phyloP scores from a whole-genome alignment of 2,329 filamentous ascomycete genomes.

The Ophiocordyceps robertsii region DNA sequence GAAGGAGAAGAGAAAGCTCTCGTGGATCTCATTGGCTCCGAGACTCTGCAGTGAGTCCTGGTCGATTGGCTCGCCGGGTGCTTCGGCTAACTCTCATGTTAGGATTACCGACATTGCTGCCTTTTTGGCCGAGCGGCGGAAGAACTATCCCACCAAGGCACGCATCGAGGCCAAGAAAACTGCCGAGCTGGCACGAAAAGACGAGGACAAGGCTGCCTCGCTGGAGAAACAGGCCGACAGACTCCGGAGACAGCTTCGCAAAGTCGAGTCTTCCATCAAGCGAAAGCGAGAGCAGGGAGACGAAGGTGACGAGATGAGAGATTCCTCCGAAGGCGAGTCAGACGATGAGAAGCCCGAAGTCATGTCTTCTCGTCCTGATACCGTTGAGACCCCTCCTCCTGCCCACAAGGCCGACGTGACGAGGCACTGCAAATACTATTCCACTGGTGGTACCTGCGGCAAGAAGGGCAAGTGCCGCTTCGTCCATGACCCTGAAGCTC shows the following conservation, averaged over 20 bases:
- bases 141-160: conserved; percentile 66
- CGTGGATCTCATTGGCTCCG: conserved; percentile 39
- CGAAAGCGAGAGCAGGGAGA: conserved; percentile 55
- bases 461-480: conserved; percentile 68
- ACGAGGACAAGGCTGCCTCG: conserved; percentile 48
- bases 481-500: conserved; percentile 50
- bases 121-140: conserved; percentile 71
- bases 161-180: conserved; percentile 52
- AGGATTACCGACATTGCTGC: conserved; percentile 57
- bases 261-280: conserved; percentile 57
- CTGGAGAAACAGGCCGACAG: conserved; percentile 48
- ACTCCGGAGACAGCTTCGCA: conserved; percentile 50
- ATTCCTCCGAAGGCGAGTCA: conserved; percentile 35
- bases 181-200: conserved; percentile 27
- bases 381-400: conserved; percentile 25
- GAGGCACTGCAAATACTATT: conserved; percentile 59
- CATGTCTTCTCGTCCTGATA: conserved; percentile 32
- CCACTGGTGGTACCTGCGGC: conserved; percentile 53
- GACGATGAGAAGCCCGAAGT: conserved; percentile 47
- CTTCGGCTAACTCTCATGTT: neutral
- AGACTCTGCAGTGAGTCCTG: conserved; percentile 37
- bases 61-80: neutral
- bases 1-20: conserved; percentile 59
- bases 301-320: conserved; percentile 52
- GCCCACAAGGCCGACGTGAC: conserved; percentile 46